Conservation (phyloP, 768 basidiomycete species). For the Psilocybe subaeruginosa region DNA sequence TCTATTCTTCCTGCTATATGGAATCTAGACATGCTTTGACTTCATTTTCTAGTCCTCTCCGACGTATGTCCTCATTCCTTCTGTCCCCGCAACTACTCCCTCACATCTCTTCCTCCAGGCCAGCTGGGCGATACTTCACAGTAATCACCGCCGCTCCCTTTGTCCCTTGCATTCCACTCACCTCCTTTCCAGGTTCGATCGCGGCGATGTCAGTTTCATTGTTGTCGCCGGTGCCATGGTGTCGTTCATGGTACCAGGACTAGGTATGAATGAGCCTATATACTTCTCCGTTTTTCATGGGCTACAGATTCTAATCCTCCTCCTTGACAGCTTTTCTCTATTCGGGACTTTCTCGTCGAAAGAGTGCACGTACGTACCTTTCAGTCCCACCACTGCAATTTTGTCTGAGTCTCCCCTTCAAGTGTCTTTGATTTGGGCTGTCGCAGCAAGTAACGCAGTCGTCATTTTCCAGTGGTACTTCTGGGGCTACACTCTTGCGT, state of each 20-base stretch:
- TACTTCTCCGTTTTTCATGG: neutral
- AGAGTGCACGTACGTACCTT: constrained; percentile 50
- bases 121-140: constrained; percentile 1
- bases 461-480: constrained; percentile 82
- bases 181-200: constrained; percentile 55
- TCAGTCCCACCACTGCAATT: neutral
- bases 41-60: constrained; percentile 5
- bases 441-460: constrained; percentile 72
- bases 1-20: constrained; percentile 5
- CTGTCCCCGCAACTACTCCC: neutral
- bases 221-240: constrained; percentile 72
- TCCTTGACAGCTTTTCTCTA: constrained; percentile 64
- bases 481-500: constrained; percentile 76
- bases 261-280: constrained; percentile 41
- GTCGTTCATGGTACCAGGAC: constrained; percentile 77
- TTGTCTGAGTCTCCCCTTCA: constrained; percentile 7
- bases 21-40: constrained; percentile 15
- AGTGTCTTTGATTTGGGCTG: constrained; percentile 79
- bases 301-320: neutral
- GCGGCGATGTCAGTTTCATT: constrained; percentile 75
- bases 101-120: neutral
- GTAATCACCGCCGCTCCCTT: neutral
- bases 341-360: constrained; percentile 72
- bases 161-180: constrained; percentile 3
- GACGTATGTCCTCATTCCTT: constrained; percentile 8